phyloP scores from a whole-genome alignment of 1,284 basidiomycete species.

The Rhodotorula glutinis region DNA sequence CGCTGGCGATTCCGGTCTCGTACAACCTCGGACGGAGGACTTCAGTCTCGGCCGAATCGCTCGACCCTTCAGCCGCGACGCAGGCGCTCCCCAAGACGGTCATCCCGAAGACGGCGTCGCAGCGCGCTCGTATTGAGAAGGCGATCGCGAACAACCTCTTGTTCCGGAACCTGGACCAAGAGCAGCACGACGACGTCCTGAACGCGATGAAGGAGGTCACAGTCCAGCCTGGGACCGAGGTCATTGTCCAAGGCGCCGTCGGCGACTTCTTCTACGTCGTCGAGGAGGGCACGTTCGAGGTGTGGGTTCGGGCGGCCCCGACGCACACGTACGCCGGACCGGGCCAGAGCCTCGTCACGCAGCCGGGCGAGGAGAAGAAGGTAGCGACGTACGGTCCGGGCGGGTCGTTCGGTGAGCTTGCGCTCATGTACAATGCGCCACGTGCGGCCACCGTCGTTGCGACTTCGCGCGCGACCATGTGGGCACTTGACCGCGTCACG shows the following conservation, averaged over 20 bases:
- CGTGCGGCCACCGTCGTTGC: constrained; percentile 91
- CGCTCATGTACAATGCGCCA: constrained; percentile 95
- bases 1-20: constrained; percentile 21
- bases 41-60: constrained; percentile 96
- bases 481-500: constrained; percentile 94
- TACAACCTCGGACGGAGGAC: constrained; percentile 70
- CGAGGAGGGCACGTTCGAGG: constrained; percentile 81
- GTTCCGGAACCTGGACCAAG: constrained; percentile 93
- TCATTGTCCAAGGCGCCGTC: constrained; percentile 94
- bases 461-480: constrained; percentile 74
- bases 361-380: constrained; percentile 60
- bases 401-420: constrained; percentile 90
- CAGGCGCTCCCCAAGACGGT: constrained; percentile 53
- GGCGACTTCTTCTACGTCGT: constrained; percentile 98
- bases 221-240: constrained; percentile 69
- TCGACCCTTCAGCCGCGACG: constrained; percentile 63
- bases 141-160: constrained; percentile 88
- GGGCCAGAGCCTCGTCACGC: constrained; percentile 24
- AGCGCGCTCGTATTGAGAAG: constrained; percentile 78
- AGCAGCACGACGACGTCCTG: constrained; percentile 87
- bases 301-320: constrained; percentile 61
- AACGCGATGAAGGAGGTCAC: constrained; percentile 91
- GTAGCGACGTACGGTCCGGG: constrained; percentile 83
- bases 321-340: constrained; percentile 41
- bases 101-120: constrained; percentile 78